These are phyloP conservation scores for Wallacemonas sp. DNA, from an alignment of 208 protist genomes.

Conservation along the genomic window DNA sequence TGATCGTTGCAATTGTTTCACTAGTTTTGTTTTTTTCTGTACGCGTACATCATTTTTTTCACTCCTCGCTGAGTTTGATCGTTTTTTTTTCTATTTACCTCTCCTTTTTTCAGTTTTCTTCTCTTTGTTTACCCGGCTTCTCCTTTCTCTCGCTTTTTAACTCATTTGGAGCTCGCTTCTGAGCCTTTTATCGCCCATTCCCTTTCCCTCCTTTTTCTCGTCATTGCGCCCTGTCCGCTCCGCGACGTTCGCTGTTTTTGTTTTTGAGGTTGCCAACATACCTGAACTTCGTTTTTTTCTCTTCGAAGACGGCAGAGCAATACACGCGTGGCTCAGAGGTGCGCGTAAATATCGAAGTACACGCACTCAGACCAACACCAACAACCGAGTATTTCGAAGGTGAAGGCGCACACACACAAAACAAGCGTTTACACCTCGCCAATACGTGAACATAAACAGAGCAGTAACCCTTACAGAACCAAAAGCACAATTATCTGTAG, in stretches of 20 bases:
- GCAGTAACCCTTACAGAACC: too few species aligned
- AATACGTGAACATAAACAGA: too few species aligned
- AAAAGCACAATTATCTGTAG: too few species aligned
- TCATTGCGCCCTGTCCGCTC: not conserved
- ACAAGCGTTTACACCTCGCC: too few species aligned
- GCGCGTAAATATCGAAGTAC: too few species aligned
- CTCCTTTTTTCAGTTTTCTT: not conserved
- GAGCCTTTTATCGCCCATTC: not conserved
- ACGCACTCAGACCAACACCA: too few species aligned
- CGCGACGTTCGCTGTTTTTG: conserved; percentile 15
- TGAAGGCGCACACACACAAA: too few species aligned
- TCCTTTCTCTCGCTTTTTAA: not conserved
- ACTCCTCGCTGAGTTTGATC: not conserved
- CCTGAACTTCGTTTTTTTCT: conserved; percentile 1
- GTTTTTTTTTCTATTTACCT: not conserved
- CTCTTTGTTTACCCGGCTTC: not conserved
- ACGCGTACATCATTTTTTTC: not conserved
- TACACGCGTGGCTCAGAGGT: too few species aligned
- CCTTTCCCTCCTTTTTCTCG: not conserved
- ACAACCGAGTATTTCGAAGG: too few species aligned
- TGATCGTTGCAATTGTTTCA: not conserved
- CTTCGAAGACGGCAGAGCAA: too few species aligned
- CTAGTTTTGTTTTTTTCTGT: not conserved
- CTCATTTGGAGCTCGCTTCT: conserved; percentile 9
- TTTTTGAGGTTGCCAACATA: conserved; percentile 3